phyloP scores from a whole-genome alignment of 108 stramenopile species.

The Cyclotella cryptica region DNA sequence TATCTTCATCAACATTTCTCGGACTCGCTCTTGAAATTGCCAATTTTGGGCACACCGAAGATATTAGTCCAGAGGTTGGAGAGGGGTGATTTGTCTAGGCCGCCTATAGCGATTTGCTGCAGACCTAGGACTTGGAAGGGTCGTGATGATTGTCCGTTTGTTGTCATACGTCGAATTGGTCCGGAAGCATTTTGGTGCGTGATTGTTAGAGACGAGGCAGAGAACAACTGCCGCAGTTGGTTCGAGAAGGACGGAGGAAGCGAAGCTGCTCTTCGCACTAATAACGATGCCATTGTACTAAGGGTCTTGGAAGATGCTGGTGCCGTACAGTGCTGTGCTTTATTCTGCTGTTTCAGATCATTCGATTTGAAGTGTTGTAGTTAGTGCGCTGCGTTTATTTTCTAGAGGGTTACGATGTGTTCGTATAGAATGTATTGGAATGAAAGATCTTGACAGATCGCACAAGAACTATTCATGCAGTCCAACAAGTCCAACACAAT shows the following conservation, averaged over 20 bases:
- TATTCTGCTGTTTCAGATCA: background rate
- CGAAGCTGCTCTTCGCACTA: background rate
- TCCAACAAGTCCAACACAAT: too few species aligned
- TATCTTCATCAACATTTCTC: conserved; percentile 99
- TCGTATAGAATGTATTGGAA: too few species aligned
- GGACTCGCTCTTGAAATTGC: conserved; percentile 69
- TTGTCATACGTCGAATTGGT: background rate
- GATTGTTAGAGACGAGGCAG: background rate
- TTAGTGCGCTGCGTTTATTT: too few species aligned
- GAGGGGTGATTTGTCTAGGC: conserved; percentile 68
- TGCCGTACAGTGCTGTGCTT: background rate
- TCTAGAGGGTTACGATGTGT: too few species aligned
- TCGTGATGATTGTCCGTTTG: conserved; percentile 18
- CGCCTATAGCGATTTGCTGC: conserved; percentile 97
- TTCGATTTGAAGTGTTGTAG: too few species aligned
- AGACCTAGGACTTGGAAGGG: conserved; percentile 93
- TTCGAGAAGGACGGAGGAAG: background rate
- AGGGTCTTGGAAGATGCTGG: too few species aligned
- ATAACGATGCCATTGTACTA: background rate
- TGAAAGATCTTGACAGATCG: too few species aligned
- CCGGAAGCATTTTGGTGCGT: background rate
- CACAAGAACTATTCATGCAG: too few species aligned
- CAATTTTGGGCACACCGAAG: conserved; percentile 81
- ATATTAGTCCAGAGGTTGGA: conserved; percentile 83
- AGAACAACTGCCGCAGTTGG: background rate